Evolutionary conservation across 2,329 filamentous ascomycete species (phyloP).

Genomic region (Cordyceps pruinosa): DNA sequence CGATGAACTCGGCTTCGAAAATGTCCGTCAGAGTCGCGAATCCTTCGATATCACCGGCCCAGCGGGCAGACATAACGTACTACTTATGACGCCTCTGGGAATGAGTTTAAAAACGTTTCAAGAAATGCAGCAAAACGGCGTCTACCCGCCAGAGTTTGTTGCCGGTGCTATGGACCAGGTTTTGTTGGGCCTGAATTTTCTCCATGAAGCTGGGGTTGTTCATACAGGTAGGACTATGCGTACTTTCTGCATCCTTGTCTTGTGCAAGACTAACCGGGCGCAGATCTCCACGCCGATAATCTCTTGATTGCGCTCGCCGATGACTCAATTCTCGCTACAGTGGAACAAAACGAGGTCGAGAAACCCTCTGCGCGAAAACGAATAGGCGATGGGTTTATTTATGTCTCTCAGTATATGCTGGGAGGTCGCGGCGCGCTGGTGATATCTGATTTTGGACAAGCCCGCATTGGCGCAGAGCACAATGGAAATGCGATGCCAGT

Average conservation of each 20-base stretch:
- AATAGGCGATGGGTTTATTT: constrained; percentile 20
- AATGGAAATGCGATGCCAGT: constrained; percentile 22
- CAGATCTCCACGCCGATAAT: constrained; percentile 32
- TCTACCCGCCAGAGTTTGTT: not conserved
- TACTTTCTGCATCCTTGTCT: not conserved
- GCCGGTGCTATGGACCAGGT: not conserved
- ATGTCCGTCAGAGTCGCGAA: constrained; percentile 27
- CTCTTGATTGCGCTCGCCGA: constrained; percentile 28
- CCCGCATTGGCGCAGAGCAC: constrained; percentile 24
- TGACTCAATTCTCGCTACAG: constrained; percentile 21
- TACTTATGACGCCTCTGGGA: constrained; percentile 30
- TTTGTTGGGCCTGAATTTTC: not conserved
- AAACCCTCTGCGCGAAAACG: constrained; percentile 26
- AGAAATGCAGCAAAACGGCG: constrained; percentile 19
- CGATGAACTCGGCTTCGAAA: constrained; percentile 9
- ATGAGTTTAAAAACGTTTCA: constrained; percentile 31
- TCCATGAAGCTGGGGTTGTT: not conserved
- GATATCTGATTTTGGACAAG: constrained; percentile 31
- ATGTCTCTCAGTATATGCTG: constrained; percentile 28
- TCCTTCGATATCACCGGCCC: constrained; percentile 26
- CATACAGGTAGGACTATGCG: not conserved
- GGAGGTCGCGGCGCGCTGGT: constrained; percentile 24
- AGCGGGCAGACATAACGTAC: constrained; percentile 27
- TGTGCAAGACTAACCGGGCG: not conserved
- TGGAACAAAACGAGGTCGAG: constrained; percentile 26